Base-by-base conservation (phyloP, 208 protist species). In the Trypanosomatidae sp. region DNA sequence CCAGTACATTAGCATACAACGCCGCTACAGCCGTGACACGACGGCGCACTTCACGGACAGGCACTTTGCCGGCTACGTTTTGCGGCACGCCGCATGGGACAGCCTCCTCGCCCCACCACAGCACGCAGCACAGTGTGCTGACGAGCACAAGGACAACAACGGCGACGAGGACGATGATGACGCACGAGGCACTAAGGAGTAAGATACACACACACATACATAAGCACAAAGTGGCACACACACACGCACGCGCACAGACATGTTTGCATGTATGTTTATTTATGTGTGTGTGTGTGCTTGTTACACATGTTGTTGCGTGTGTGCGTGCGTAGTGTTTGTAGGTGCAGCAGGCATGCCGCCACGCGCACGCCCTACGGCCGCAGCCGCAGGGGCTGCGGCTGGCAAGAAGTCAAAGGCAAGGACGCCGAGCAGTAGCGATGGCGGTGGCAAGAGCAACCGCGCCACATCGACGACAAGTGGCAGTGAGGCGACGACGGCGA, bases 1-100 rank as follows among this genome's bases (percentile, higher is more conserved):
- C 60, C 82, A 96, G 59, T 97, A 95, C 67, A 75, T 93, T 48
- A 63, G 64, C 20, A 88, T 97, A 10, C 94, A 97, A 59, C 53
- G 74, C 48, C 55, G 64, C 6, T 96, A 96, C 66, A 47, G 56
- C 8, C 53, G 71, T 15, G 51, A 45, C n/a, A 43, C 48, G 24
- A 67, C 49, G 38, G 18, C 25, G 15, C 60, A 66, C 27, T 88
- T 85, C 66, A 91, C 85, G 11, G 70, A 73, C 24, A 61, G 81
- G 4, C 85, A 91, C 53, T 94, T 94, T 55, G 61, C 80, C 19
- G 75, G 66, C 21, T 91, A 94, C 61, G 78, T 94, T 33, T 53
- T 94, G 24, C 28, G 66, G n/a, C 65, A 66, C 25, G 57, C 49
- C 5, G 41, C 48, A 13, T 93, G 79, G 85, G 80, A 88, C 25